Base-by-base conservation (phyloP, 2,329 filamentous ascomycete species). In the Cladosporium sp. region DNA sequence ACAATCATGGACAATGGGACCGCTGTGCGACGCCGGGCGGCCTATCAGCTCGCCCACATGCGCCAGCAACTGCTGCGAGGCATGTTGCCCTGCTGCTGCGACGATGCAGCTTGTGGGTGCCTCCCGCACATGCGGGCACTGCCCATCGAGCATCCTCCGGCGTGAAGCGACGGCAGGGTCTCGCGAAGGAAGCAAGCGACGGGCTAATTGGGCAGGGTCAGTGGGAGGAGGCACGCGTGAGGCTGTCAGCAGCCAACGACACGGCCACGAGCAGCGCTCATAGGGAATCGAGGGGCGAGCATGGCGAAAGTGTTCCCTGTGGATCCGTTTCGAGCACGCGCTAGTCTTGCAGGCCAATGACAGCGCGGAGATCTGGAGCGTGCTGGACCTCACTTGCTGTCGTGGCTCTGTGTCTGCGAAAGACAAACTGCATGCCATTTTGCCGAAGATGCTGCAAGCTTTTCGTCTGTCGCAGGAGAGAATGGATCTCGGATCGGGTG, bases 41-140 rank as follows among this genome's bases (percentile, higher is more conserved):
- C 52, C 52, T 55, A 55, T 55, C 52, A 55, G 52, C 52, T 47
- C 52, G 32, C 52, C 52, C 52, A 55, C 52, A 55, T 55, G 52
- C 20, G 25, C 25, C 37, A 32, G 36, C 17, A 35, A 32, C 24
- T 39, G 36, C 36, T 53, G 36, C 24, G 25, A 44, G 37, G 37
- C 36, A 53, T 42, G n/a, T 22, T 39, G 49, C 49, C 40, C 39
- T 28, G 20, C 34, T 15, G 34, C 22, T 39, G 35, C 34, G 37
- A 36, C 15, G 32, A 47, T 45, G 40, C 52, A 47, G 36, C 10
- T 42, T 42, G 25, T 32, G 10, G 13, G 20, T 15, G 36, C 22
- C 17, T 25, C 20, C 40, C 52, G 52, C 40, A 25, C 2, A 20
- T 36, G 36, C 50, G 51, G 37, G 25, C 51, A 19, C 37, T 44